Base-by-base conservation (phyloP, 1,139 yeast genomes). In the Pichia sp. region DNA sequence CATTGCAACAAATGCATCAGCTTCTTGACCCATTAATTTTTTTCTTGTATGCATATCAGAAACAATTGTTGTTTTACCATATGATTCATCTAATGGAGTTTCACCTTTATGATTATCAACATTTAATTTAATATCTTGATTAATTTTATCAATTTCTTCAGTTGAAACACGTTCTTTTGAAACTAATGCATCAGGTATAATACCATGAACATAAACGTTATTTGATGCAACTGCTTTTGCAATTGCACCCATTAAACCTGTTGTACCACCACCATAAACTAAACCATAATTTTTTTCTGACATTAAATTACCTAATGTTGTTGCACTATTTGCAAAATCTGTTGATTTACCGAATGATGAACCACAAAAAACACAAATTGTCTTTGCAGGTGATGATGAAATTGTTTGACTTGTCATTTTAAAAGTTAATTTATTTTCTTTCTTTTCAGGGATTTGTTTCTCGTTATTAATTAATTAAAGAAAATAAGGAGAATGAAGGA, bases 1-100 rank as follows among this genome's bases (percentile, higher is more conserved):
- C 66, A 87, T 71, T 1, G 96, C 95, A 42, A 87, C 77, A 62
- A 87, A 87, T 0, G 94, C 95, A 55, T 80, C 80, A n/a, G 94
- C 81, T 62, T 83, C 89, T 59, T 78, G 75, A 20, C 90, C 95
- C 96, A 87, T 87, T 70, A 84, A 61, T 60, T 82, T 73, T 69
- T 87, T 87, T 60, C 96, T 75, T 3, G 95, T 83, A 65, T 87
- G 96, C 96, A 87, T 87, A 59, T 87, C 95, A 45, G 78, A 75
- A 4, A 87, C 96, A 55, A 87, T 70, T 0, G 90, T 82, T 16
- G 95, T 84, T 56, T 76, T 75, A 35, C 96, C 96, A 59, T 83
- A 86, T 47, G 73, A 71, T 37, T 68, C 67, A 38, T 77, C 76
- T 46, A 76, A 74, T 26, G 87, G 89, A 3, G 86, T 79, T 11